Base-by-base conservation (phyloP, 108 stramenopile species). In the Bacterosira constricta region DNA sequence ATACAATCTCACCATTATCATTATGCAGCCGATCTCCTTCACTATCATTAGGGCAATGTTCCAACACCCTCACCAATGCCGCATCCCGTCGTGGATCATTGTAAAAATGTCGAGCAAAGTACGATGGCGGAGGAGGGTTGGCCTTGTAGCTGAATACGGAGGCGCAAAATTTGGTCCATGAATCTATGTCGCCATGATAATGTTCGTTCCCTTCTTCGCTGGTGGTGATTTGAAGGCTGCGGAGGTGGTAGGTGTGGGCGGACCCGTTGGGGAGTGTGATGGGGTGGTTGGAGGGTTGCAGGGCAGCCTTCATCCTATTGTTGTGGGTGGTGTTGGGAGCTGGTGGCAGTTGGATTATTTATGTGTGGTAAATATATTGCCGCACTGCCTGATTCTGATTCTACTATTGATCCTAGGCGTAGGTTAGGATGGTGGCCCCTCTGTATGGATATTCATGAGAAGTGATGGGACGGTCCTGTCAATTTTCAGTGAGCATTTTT, bases 91-190 rank as follows among this genome's bases (percentile, higher is more conserved):
- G 46, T 11, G 89, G 88, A 86, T 93, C 91, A 46, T 90, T 90
- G 63, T 50, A 62, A 44, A 72, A 93, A 46, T 93, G 91, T 12
- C 88, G 64, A 15, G 59, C 71, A 73, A 93, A 93, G 66, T 93
- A 93, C 1, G 69, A 64, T 2, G 83, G 47, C 4, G 86, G 77
- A 26, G 80, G 80, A 3, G 88, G 86, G 47, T 86, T 80, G 52
- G 74, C 38, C 47, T 92, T 92, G 87, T 90, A 85, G 9, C 72
- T 46, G 66, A 93, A 93, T 50, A 83, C 75, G 9, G 69, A 72
- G 7, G 86, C 86, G 67, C 91, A 93, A 69, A 90, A 90, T 26
- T 65, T 50, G 9, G 89, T 63, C 91, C 91, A 93, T 0, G 45
- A 34, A 11, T 6, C 4, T 45, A 84, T 72, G 37, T 83, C 71